Evolutionary conservation across 2,329 filamentous ascomycete species (phyloP).

Genomic region (Hirsutella rhossiliensis): DNA sequence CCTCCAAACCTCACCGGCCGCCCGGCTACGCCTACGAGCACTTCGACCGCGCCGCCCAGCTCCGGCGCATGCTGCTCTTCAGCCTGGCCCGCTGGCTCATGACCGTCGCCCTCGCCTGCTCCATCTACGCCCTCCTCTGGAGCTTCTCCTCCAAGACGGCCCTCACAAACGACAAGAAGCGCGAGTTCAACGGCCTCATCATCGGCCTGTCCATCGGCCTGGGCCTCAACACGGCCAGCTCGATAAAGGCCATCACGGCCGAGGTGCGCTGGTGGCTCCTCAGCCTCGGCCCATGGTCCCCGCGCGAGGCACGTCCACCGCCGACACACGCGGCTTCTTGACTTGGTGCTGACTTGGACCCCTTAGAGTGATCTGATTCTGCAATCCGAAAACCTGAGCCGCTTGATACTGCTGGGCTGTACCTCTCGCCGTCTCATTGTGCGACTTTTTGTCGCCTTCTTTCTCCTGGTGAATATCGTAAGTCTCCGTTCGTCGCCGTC

Average conservation of each 20-base stretch:
- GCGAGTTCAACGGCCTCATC: slow-evolving; percentile 29
- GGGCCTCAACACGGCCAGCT: slow-evolving; percentile 28
- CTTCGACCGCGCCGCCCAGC: slow-evolving; percentile 9
- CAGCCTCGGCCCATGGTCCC: slow-evolving; percentile 20
- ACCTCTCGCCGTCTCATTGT: slow-evolving; percentile 7
- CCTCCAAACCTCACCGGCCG: neutral
- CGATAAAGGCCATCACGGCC: slow-evolving; percentile 28
- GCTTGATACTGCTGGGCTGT: slow-evolving; percentile 9
- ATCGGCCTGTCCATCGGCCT: slow-evolving; percentile 29
- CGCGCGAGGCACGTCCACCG: slow-evolving; percentile 23
- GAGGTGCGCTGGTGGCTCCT: slow-evolving; percentile 35
- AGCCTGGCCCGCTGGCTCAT: slow-evolving; percentile 14
- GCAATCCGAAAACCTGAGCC: slow-evolving; percentile 13
- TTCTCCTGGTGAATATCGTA: slow-evolving; percentile 12
- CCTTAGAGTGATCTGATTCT: slow-evolving; percentile 10
- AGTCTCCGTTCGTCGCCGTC: neutral
- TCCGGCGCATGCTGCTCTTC: slow-evolving; percentile 7
- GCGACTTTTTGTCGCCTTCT: slow-evolving; percentile 9
- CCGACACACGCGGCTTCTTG: neutral
- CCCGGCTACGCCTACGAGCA: slow-evolving; percentile 9
- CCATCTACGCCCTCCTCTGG: slow-evolving; percentile 16
- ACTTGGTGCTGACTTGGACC: neutral
- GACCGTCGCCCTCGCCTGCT: slow-evolving; percentile 14
- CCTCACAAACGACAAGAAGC: slow-evolving; percentile 21
- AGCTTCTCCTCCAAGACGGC: slow-evolving; percentile 15